Base-by-base conservation (phyloP, 768 basidiomycete species). In the Rubroboletus satanas region DNA sequence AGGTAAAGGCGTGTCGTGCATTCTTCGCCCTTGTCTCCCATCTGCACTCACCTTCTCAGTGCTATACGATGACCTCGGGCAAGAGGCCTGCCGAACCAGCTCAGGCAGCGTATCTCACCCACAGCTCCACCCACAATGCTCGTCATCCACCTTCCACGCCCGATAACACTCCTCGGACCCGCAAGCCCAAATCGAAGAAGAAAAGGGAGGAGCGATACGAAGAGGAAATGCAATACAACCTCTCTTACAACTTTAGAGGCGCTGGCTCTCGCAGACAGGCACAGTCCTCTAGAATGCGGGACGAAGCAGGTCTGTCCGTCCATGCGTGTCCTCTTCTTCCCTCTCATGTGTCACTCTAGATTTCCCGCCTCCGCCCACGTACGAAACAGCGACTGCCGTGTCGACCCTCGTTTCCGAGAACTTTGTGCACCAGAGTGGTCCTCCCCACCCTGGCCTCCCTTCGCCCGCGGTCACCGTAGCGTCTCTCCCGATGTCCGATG, bases 321-420 rank as follows among this genome's bases (percentile, higher is more conserved):
- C 18, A 45, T 37, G 15, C 33, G 2, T 45, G 4, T 50, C 8
- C 48, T 8, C 31, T 21, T 10, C 42, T 28, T 28, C 26, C 17
- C 21, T n/a, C 47, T 55, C 55, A 33, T 59, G 38, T 56, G 29
- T 44, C 21, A 21, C 21, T 28, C 26, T 12, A 67, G 80, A 88
- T 64, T 87, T 86, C 63, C 86, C 85, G 7, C 89, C 89, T 12
- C 88, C 89, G 28, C 82, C 87, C 12, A 88, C 89, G 61, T 82
- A 83, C 56, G 88, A 90, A 69, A 77, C 75, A 9, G 75, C 77
- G 14, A 74, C 77, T 6, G 65, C 79, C 71, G 51, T 78, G 66
- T 55, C 72, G 68, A 54, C 74, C 63, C 62, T 75, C 71, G 49
- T 79, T 62, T 66, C 76, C 64, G 52, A 72, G 74, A 23, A 77